Evolutionary conservation across 169 alveolate genomes (phyloP), one percentile per base, ranked within the genome.

Genomic region (Babesia gibsoni): DNA sequence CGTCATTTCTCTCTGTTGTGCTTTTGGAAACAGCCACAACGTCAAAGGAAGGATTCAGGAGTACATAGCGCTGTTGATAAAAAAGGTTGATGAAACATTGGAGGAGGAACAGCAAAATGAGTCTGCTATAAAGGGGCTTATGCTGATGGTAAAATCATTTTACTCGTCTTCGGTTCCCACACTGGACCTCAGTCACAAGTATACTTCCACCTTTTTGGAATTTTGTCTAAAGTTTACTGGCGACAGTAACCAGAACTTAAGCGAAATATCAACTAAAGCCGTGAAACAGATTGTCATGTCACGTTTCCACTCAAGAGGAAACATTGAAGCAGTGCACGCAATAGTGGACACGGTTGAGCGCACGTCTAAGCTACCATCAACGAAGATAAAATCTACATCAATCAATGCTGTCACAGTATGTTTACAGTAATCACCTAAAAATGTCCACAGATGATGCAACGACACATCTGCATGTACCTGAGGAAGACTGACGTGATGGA

Each of bases 391-490:
- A 48, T 45, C 16, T 8, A 49, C 27, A 16, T 9, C 72, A 4
- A 56, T 69, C 18, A 23, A 59, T 3, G 81, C 30, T 6, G 69
- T 72, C 4, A 52, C 18, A 46, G 80, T 67, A 12, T 14, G 64
- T 64, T 64, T 45, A 12, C 4, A 4, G n/a, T n/a, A 3, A 3
- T 42, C 33, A 0, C 10, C 12, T 49, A 12, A 41, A 9, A 18
- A 18, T 32, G 2, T 37, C 46, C 0, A 3, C 64, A 64, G 70
- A 61, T 0, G 59, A 8, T 69, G 41, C 81, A 69, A 46, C 66
- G 73, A 8, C 58, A 73, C 52, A 14, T 57, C 9, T 73, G 83
- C 42, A 73, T 73, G 83, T 73, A 73, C 50, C 30, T 73, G 22
- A 45, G 67, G 18, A 30, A 48, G 43, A 43, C 73, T 3, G 56